Conservation (phyloP, 805 yeast genomes). For the Metschnikowia aberdeeniae region DNA sequence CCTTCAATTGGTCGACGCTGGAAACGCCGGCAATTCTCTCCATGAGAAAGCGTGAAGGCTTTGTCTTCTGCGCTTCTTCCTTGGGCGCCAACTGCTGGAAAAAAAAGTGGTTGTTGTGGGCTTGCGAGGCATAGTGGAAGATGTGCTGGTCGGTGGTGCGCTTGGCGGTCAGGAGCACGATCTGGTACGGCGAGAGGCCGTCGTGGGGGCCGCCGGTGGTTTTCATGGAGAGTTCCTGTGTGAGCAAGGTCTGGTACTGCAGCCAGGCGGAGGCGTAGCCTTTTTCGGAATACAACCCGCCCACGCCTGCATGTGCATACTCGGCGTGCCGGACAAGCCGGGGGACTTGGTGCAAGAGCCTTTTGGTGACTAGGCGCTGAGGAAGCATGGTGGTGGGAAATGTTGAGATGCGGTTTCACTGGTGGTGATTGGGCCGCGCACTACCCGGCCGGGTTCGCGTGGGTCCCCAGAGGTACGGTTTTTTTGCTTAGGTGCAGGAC, state of each 20-base stretch:
- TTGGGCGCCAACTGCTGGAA: constrained; percentile 55
- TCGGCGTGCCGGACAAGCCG: constrained; percentile 38
- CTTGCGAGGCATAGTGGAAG: constrained; percentile 88
- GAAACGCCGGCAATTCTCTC: constrained; percentile 34
- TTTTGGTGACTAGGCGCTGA: not conserved
- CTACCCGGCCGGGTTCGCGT: no score
- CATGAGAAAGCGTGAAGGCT: constrained; percentile 36
- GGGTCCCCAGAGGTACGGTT: no score
- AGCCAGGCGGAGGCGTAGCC: constrained; percentile 78
- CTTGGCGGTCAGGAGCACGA: constrained; percentile 61
- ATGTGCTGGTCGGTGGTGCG: constrained; percentile 60
- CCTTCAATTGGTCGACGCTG: constrained; percentile 48
- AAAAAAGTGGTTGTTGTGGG: constrained; percentile 88
- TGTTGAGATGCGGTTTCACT: not conserved
- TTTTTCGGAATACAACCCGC: constrained; percentile 57
- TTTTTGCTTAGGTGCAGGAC: no score
- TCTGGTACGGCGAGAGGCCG: constrained; percentile 68
- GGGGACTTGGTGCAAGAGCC: constrained; percentile 60
- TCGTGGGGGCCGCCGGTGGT: constrained; percentile 81
- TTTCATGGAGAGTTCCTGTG: constrained; percentile 55
- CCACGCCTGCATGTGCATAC: constrained; percentile 48
- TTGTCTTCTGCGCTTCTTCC: constrained; percentile 28
- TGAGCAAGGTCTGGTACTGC: constrained; percentile 66
- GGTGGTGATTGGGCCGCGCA: not conserved
- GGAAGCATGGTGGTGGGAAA: constrained; percentile 1